These are phyloP conservation scores for Olyra latifolia DNA, from an alignment of 176 grass and related monocot species.

Conservation along the genomic window DNA sequence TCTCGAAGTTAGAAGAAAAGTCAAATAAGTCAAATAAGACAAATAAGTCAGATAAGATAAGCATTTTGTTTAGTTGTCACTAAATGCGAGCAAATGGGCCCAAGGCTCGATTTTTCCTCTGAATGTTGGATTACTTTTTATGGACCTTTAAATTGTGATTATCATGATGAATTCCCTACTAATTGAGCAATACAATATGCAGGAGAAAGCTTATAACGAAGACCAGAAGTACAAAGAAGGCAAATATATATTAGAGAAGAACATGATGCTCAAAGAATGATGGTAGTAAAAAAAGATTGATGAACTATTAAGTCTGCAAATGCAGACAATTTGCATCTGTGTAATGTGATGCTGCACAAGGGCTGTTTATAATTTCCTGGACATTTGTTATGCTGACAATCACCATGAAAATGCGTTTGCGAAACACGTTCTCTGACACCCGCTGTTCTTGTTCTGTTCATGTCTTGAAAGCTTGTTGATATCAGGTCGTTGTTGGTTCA, in stretches of 20 bases:
- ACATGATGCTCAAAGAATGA: slow-evolving; percentile 55
- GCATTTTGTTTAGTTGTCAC: neutral
- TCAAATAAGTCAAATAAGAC: too few relatives aligned
- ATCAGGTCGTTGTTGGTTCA: neutral
- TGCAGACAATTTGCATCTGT: slow-evolving; percentile 20
- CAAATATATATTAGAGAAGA: slow-evolving; percentile 56
- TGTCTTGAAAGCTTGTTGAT: neutral
- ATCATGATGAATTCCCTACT: neutral
- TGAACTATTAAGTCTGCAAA: slow-evolving; percentile 26
- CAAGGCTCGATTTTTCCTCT: neutral
- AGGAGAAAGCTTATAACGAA: slow-evolving; percentile 52
- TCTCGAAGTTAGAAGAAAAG: too few relatives aligned
- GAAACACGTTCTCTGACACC: neutral
- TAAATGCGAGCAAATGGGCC: neutral
- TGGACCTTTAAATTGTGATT: too few relatives aligned
- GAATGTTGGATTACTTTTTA: neutral
- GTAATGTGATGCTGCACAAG: slow-evolving; percentile 25
- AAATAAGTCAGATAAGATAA: too few relatives aligned
- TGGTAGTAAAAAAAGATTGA: slow-evolving; percentile 10
- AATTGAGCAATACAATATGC: slow-evolving; percentile 13
- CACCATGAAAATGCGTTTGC: slow-evolving; percentile 12
- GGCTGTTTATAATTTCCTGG: neutral
- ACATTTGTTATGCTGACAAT: neutral
- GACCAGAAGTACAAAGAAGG: slow-evolving; percentile 60
- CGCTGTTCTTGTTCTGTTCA: neutral